phyloP scores from a whole-genome alignment of 116 monocot genomes.

The Iris pallida region DNA sequence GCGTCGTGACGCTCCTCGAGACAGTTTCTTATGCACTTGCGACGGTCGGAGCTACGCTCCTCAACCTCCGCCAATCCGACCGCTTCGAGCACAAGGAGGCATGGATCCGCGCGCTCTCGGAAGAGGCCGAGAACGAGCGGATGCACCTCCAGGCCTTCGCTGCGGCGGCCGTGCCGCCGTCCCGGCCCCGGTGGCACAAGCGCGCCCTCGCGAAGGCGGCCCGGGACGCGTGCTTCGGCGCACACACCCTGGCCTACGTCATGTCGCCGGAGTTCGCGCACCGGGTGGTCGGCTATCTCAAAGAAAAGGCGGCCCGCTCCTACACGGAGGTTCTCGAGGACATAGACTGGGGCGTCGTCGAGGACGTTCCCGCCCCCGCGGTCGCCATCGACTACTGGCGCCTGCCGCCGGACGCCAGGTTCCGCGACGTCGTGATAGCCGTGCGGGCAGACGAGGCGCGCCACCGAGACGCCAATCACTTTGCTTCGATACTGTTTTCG shows the following conservation, averaged over 20 bases:
- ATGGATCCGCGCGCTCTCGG: conserved; percentile 17
- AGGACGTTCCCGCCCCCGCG: conserved; percentile 29
- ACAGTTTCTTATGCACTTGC: too few species aligned
- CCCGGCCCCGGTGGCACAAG: conserved; percentile 29
- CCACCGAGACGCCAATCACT: conserved; percentile 46
- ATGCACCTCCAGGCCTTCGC: conserved; percentile 35
- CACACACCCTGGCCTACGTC: conserved; percentile 31
- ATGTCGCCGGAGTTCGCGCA: conserved; percentile 32
- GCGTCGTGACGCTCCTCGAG: too few species aligned
- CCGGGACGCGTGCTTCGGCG: conserved; percentile 34
- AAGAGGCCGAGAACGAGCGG: conserved; percentile 24
- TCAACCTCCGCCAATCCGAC: conserved; percentile 48
- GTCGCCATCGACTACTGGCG: conserved; percentile 42
- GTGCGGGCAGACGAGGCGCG: conserved; percentile 38
- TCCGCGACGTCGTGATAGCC: conserved; percentile 25
- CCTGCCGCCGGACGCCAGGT: conserved; percentile 18
- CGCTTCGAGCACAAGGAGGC: conserved; percentile 24
- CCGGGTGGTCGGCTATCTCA: conserved; percentile 31
- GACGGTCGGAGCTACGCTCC: too few species aligned
- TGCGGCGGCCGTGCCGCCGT: too few species aligned
- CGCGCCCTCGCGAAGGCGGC: conserved; percentile 23
- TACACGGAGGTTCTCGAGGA: conserved; percentile 29
- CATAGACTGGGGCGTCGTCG: conserved; percentile 25
- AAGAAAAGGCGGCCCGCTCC: conserved; percentile 34
- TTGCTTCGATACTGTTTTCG: conserved; percentile 37